Conservation (phyloP, 768 basidiomycete species). For the Leucocoprinus birnbaumii region DNA sequence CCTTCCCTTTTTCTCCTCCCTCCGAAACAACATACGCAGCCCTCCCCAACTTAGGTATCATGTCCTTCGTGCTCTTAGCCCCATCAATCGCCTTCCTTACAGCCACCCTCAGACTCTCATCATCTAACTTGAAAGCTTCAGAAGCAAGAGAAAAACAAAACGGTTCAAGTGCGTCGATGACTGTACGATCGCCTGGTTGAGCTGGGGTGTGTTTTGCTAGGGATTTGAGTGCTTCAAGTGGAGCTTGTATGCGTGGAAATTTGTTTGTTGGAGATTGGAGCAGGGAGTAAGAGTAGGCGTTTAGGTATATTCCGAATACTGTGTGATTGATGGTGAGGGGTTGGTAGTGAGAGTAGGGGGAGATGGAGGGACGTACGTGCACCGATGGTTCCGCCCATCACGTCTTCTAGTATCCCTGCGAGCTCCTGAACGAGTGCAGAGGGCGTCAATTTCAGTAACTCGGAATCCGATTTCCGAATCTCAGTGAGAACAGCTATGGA, state of each 20-base stretch:
- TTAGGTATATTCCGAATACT: slow-evolving; percentile 46
- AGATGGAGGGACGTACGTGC: slow-evolving; percentile 39
- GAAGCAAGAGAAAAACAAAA: slow-evolving; percentile 35
- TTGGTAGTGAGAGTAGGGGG: slow-evolving; percentile 5
- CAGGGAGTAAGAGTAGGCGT: slow-evolving; percentile 29
- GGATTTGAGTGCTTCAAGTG: slow-evolving; percentile 24
- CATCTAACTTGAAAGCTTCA: too few relatives aligned
- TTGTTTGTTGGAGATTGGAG: background rate
- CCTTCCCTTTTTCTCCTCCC: background rate
- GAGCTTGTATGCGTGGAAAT: slow-evolving; percentile 2
- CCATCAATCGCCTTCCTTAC: slow-evolving; percentile 36
- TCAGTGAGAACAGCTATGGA: background rate
- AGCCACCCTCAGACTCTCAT: slow-evolving; percentile 23
- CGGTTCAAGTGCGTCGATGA: slow-evolving; percentile 51
- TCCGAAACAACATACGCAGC: slow-evolving; percentile 35
- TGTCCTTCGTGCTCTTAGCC: slow-evolving; percentile 44
- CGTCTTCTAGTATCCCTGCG: slow-evolving; percentile 43
- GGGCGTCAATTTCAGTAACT: slow-evolving; percentile 5
- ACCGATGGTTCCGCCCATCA: slow-evolving; percentile 57
- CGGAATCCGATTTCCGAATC: background rate
- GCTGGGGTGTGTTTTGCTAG: slow-evolving; percentile 45
- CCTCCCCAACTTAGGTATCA: slow-evolving; percentile 45
- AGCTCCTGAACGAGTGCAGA: slow-evolving; percentile 24
- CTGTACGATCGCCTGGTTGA: slow-evolving; percentile 51
- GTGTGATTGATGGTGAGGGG: background rate